A percentile compares a stretch with the other conserved stretches of the same genome.
phyloP scores from a whole-genome alignment of 2,329 filamentous ascomycete species.

The Colletotrichum sp. region DNA sequence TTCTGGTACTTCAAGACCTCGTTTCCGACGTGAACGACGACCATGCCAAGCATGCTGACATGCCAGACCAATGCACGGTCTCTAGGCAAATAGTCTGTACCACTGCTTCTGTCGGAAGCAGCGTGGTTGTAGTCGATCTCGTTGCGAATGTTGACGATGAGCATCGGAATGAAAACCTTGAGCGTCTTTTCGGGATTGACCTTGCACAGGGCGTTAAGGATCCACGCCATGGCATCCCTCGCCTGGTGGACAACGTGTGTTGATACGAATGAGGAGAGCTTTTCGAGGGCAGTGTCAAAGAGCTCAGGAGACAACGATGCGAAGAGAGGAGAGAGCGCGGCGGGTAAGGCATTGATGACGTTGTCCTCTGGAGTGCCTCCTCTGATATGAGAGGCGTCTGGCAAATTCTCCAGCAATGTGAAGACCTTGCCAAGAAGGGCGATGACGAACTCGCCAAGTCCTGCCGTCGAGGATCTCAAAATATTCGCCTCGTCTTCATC shows the following conservation, averaged over 20 bases:
- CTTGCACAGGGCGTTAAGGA: slow-evolving; percentile 95
- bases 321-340: slow-evolving; percentile 88
- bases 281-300: slow-evolving; percentile 90
- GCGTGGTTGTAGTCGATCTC: slow-evolving; percentile 98
- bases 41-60: slow-evolving; percentile 96
- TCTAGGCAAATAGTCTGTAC: slow-evolving; percentile 89
- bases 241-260: slow-evolving; percentile 97
- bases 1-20: slow-evolving; percentile 89
- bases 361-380: slow-evolving; percentile 95
- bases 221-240: slow-evolving; percentile 97
- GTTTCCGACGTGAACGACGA: slow-evolving; percentile 91
- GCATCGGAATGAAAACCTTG: slow-evolving; percentile 87
- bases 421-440: slow-evolving; percentile 94
- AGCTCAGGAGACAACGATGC: slow-evolving; percentile 90
- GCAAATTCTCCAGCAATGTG: slow-evolving; percentile 91
- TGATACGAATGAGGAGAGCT: slow-evolving; percentile 89
- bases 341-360: slow-evolving; percentile 93
- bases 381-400: slow-evolving; percentile 85
- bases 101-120: slow-evolving; percentile 91
- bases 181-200: slow-evolving; percentile 93
- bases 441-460: slow-evolving; percentile 90
- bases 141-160: slow-evolving; percentile 89
- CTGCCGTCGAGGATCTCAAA: slow-evolving; percentile 90
- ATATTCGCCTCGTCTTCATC: slow-evolving; percentile 90
- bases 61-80: slow-evolving; percentile 97